Base-by-base conservation (phyloP, 73 alveolate species). In the Stentor roeselii region DNA sequence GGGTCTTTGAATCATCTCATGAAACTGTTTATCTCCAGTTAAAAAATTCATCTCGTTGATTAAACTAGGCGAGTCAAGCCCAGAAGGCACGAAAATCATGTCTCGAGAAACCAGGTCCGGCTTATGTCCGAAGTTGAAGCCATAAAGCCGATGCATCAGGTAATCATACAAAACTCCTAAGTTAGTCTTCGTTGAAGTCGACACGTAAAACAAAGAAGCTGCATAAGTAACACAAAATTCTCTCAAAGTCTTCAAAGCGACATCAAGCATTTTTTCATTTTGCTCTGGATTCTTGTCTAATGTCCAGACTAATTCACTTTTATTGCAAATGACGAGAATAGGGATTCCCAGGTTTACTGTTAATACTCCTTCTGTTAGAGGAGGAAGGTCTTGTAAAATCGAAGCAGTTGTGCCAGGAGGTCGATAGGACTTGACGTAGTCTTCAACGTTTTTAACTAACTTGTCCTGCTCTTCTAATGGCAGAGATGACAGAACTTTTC, bases 311-410 rank as follows among this genome's bases (percentile, higher is more conserved):
- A 86, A 87, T 75, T 95, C 99, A 3, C 91, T 59, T 87, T 95
- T 95, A 38, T 84, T 78, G 76, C 96, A 85, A 40, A 89, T 91
- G 31, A 95, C 88, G 40, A 91, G 75, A 41, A 93, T 83, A 31
- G 98, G 99, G 36, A 95, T 90, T 3, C 97, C 97, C 36, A 94
- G 67, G 85, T 95, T 95, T 59, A 94, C 94, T 67, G 86, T 76
- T 21, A 93, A 90, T 2, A 93, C 93, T 84, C 97, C 99, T 59
- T 95, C 96, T 40, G 92, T 90, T 74, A 95, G 83, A 38, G 91
- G 87, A n/a, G n/a, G n/a, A 67, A 92, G 75, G 78, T 88, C 90
- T 60, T 77, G 75, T 67, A 88, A 60, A 90, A 59, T 32, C 40
- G 41, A 83, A 84, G 88, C 87, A 80, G 83, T 34, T 75, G 86